Evolutionary conservation across 2,329 filamentous ascomycete species (phyloP).

Genomic region (Myriosclerotinia duriaeana): DNA sequence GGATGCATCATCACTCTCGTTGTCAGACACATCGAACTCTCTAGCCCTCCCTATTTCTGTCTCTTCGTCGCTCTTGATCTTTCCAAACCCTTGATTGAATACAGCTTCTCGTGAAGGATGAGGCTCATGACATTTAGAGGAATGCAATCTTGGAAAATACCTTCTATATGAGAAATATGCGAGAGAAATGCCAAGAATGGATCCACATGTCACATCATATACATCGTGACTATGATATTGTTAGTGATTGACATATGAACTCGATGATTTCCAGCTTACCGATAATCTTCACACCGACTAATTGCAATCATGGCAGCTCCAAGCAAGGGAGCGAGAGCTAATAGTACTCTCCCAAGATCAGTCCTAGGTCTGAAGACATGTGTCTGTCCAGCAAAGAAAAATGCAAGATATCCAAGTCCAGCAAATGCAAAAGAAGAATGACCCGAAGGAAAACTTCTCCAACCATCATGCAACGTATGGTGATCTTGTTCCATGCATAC

Average conservation of each 20-base stretch:
- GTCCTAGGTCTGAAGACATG: conserved; percentile 50
- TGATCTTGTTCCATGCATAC: conserved; percentile 72
- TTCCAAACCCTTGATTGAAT: conserved; percentile 40
- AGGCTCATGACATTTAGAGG: conserved; percentile 56
- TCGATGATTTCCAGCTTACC: conserved; percentile 38
- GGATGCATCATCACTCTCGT: conserved; percentile 14
- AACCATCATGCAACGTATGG: conserved; percentile 75
- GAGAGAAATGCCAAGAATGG: conserved; percentile 57
- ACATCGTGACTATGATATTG: conserved; percentile 55
- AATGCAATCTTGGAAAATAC: conserved; percentile 59
- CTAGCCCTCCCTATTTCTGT: conserved; percentile 27
- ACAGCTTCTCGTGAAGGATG: conserved; percentile 45
- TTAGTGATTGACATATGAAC: conserved; percentile 17
- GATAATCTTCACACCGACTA: conserved; percentile 67
- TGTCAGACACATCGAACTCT: conserved; percentile 24
- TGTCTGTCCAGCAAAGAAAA: conserved; percentile 68
- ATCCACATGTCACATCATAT: conserved; percentile 65
- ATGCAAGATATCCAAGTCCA: conserved; percentile 70
- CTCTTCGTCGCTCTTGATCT: conserved; percentile 40
- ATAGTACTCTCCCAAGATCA: conserved; percentile 55
- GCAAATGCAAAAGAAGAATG: conserved; percentile 79
- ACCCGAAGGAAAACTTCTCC: conserved; percentile 79
- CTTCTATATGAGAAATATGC: conserved; percentile 66
- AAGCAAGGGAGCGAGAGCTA: conserved; percentile 59
- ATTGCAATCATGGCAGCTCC: conserved; percentile 68